Conservation (phyloP, 75 land plant genomes). For the Azolla pinnata region DNA sequence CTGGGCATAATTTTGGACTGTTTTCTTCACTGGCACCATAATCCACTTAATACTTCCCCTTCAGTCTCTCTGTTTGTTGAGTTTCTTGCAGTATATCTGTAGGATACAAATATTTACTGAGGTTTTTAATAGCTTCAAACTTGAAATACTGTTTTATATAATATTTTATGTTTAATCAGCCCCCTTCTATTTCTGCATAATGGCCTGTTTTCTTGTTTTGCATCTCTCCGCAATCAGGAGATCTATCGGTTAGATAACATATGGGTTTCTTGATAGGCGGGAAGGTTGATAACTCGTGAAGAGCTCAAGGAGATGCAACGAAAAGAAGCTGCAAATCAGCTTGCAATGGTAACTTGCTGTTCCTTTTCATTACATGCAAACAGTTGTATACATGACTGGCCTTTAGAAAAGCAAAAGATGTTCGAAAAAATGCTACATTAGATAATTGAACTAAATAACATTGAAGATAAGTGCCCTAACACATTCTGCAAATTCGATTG, state of each 20-base stretch:
- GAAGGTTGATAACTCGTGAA: conserved; percentile 57
- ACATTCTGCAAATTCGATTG: no score
- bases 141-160: not conserved
- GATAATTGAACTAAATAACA: not conserved
- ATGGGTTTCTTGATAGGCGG: conserved; percentile 35
- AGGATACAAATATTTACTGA: not conserved
- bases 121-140: no score
- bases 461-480: not conserved
- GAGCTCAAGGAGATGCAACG: conserved; percentile 39
- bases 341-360: not conserved
- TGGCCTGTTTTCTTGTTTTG: not conserved
- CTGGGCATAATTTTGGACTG: not conserved
- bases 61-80: not conserved
- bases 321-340: conserved; percentile 39
- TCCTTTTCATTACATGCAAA: not conserved
- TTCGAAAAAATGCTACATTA: not conserved
- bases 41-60: not conserved
- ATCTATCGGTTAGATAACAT: not conserved
- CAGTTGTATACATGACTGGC: not conserved
- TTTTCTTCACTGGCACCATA: not conserved
- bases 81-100: not conserved
- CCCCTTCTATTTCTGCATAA: not conserved
- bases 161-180: not conserved
- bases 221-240: not conserved
- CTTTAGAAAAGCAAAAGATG: not conserved